These are phyloP conservation scores for Exophiala sp. DNA, from an alignment of 2,329 filamentous ascomycete species.

Conservation along the genomic window DNA sequence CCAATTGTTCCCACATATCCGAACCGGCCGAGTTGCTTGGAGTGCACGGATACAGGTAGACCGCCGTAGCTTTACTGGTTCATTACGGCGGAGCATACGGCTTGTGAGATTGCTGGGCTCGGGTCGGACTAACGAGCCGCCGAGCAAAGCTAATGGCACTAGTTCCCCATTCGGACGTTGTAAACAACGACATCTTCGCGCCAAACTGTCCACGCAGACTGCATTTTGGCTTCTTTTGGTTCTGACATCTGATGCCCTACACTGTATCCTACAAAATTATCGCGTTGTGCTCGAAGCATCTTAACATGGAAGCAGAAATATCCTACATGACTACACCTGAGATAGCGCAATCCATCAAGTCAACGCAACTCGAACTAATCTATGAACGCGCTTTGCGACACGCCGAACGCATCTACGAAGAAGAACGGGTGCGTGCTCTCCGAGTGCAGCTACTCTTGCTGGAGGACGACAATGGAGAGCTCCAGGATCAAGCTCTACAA, in stretches of 20 bases:
- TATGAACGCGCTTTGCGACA: conserved; percentile 62
- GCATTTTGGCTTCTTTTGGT: too few species aligned
- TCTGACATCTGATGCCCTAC: neutral
- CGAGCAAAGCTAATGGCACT: neutral
- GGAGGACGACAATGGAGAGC: conserved; percentile 64
- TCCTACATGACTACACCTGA: conserved; percentile 17
- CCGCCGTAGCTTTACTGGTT: too few species aligned
- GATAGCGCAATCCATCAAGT: conserved; percentile 38
- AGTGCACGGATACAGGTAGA: too few species aligned
- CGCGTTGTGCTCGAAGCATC: neutral
- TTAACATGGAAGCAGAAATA: conserved; percentile 21
- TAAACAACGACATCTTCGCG: neutral
- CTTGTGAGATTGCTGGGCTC: neutral
- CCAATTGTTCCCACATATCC: too few species aligned
- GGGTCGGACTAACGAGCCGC: neutral
- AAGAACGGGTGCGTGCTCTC: conserved; percentile 67
- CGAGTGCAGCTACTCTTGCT: conserved; percentile 64
- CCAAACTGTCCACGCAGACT: too few species aligned
- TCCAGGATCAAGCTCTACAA: conserved; percentile 58
- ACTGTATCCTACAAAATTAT: neutral
- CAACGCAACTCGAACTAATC: conserved; percentile 58
- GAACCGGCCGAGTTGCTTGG: too few species aligned
- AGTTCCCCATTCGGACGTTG: neutral
- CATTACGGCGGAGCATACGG: neutral
- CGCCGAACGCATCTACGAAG: conserved; percentile 62